phyloP scores from a whole-genome alignment of 2,329 filamentous ascomycete species.

The Pseudogymnoascus sp. region DNA sequence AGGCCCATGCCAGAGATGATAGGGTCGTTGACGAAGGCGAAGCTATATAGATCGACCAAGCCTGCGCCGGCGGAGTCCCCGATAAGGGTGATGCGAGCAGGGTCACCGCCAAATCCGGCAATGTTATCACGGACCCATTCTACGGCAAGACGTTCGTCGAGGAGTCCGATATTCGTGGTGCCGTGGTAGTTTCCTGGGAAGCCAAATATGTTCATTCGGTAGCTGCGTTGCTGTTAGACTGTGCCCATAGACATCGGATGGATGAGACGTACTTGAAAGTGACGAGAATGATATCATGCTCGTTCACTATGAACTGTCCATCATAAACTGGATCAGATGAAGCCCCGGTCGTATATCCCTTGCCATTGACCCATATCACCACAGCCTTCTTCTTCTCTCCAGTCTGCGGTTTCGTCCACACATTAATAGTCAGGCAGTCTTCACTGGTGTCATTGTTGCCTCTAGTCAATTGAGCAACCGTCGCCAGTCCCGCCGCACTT shows the following conservation, averaged over 20 bases:
- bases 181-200: slow-evolving; percentile 25
- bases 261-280: slow-evolving; percentile 36
- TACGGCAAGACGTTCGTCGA: slow-evolving; percentile 51
- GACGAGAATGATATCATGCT: slow-evolving; percentile 38
- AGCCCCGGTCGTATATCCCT: slow-evolving; percentile 33
- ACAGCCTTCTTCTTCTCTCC: slow-evolving; percentile 30
- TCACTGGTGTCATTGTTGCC: slow-evolving; percentile 12
- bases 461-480: slow-evolving; percentile 9
- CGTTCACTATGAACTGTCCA: slow-evolving; percentile 35
- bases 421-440: slow-evolving; percentile 23
- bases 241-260: slow-evolving; percentile 19
- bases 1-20: slow-evolving; percentile 22
- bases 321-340: slow-evolving; percentile 33
- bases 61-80: slow-evolving; percentile 49
- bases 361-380: slow-evolving; percentile 37
- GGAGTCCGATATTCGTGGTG: slow-evolving; percentile 48
- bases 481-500: slow-evolving; percentile 16
- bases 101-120: slow-evolving; percentile 50
- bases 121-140: slow-evolving; percentile 55
- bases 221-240: slow-evolving; percentile 20
- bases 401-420: slow-evolving; percentile 17
- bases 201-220: slow-evolving; percentile 32
- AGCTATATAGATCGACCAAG: slow-evolving; percentile 34
- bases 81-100: slow-evolving; percentile 44
- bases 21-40: slow-evolving; percentile 26